Evolutionary conservation across 2,329 filamentous ascomycete genomes (phyloP).

Genomic region (Aspergillus sp.): DNA sequence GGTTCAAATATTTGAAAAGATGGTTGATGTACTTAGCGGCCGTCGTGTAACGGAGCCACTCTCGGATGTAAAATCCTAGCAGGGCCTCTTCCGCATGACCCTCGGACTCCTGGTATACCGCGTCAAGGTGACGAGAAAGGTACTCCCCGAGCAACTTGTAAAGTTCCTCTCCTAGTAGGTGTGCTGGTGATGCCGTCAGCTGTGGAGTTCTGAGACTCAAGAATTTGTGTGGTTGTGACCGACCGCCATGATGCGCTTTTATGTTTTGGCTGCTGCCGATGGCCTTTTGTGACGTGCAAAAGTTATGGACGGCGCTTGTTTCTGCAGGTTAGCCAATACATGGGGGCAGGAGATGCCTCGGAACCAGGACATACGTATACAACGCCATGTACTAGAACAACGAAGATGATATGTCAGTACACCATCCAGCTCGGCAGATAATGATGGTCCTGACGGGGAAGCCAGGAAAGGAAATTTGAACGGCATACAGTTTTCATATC

Average conservation of each 20-base stretch:
- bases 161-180: constrained; percentile 91
- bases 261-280: constrained; percentile 59
- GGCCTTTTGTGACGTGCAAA: constrained; percentile 97
- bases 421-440: background rate
- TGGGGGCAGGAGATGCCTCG: background rate
- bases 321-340: constrained; percentile 15
- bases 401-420: constrained; percentile 20
- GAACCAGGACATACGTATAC: constrained; percentile 67
- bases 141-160: constrained; percentile 91
- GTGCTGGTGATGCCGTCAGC: constrained; percentile 59
- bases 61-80: constrained; percentile 88
- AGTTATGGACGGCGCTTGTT: constrained; percentile 86
- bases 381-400: constrained; percentile 80
- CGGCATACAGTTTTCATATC: constrained; percentile 78
- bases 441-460: background rate
- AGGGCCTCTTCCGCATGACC: constrained; percentile 86
- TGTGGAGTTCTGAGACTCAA: background rate
- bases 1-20: constrained; percentile 91
- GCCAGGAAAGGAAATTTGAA: background rate
- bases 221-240: constrained; percentile 17
- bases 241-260: constrained; percentile 72
- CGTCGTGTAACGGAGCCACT: constrained; percentile 94
- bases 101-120: constrained; percentile 71
- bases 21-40: constrained; percentile 98
- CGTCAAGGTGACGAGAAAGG: constrained; percentile 73